Base-by-base conservation (phyloP, 2,329 filamentous ascomycete species). In the Diplodia corticola region DNA sequence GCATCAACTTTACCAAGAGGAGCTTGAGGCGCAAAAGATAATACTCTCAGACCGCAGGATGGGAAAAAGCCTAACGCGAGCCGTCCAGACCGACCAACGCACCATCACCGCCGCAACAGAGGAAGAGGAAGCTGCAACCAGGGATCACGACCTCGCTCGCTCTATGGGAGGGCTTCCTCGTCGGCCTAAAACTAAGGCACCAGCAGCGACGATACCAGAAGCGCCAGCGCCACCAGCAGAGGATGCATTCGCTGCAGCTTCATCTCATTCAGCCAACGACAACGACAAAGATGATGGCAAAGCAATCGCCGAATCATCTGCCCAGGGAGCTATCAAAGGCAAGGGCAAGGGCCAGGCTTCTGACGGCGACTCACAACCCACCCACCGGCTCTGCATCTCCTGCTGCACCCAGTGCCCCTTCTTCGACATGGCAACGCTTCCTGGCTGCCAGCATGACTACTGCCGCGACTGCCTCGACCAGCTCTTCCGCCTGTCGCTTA, bases 141-240 rank as follows among this genome's bases (percentile, higher is more conserved):
- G 6, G 17, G 2, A 20, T 2, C 40, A 9, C 17, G 20, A 10
- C 40, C 6, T 20, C 15, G 6, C 40, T 20, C 40, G 6, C 5
- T 5, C 0, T 3, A 6, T 44, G 3, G 5, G 0, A 44, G 3
- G 10, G 17, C 40, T 6, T 44, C 2, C 5, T 7, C 0, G 2
- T 44, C 5, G 0, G 17, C 6, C 37, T 1, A 44, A 44, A 4
- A 3, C 17, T 40, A 33, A 6, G 10, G 30, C 6, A 33, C 30
- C 30, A 33, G 30, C 30, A 33, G 30, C 30, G 30, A 33, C 30
- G 6, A 9, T 1, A 33, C 30, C 30, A 33, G 10, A 33, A 33
- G 30, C 5, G 5, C 30, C 4, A 9, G 1, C 30, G 10, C 7
- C 30, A 9, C 7, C 10, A 33, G 30, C 30, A 33, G 30, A 7